Evolutionary conservation across 2,329 filamentous ascomycete species (phyloP).

Genomic region (Lachnellula hyalina): DNA sequence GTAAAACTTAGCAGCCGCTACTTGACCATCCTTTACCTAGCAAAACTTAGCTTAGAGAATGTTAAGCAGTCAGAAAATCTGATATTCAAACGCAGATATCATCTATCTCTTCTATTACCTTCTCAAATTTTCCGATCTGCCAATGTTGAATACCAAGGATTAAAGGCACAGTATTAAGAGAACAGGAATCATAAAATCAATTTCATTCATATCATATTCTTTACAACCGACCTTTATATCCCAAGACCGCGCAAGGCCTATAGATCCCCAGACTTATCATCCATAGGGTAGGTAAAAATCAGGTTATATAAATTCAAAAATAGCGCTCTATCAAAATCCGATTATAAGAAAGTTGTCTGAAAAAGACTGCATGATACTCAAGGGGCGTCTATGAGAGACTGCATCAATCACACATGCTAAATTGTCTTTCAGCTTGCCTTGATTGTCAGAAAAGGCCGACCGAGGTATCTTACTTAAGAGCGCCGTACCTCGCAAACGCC

Average conservation of each 20-base stretch:
- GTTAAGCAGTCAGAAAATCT: not conserved
- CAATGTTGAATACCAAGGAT: not conserved
- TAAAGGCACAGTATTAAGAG: not conserved
- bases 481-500: not conserved
- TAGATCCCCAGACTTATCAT: too few species aligned
- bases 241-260: too few species aligned
- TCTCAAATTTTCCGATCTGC: not conserved
- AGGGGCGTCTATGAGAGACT: not conserved
- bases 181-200: not conserved
- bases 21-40: not conserved
- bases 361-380: too few species aligned
- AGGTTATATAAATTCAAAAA: too few species aligned
- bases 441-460: not conserved
- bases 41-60: not conserved
- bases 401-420: not conserved
- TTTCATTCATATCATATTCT: not conserved
- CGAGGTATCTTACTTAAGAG: not conserved
- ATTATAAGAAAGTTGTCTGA: too few species aligned
- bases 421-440: not conserved
- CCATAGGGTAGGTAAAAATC: too few species aligned
- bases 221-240: too few species aligned
- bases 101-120: not conserved
- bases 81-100: not conserved
- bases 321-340: too few species aligned
- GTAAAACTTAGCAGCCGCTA: not conserved